These are phyloP conservation scores for Pythium vanterpoolii DNA, from an alignment of 352 stramenopile species.

Conservation along the genomic window DNA sequence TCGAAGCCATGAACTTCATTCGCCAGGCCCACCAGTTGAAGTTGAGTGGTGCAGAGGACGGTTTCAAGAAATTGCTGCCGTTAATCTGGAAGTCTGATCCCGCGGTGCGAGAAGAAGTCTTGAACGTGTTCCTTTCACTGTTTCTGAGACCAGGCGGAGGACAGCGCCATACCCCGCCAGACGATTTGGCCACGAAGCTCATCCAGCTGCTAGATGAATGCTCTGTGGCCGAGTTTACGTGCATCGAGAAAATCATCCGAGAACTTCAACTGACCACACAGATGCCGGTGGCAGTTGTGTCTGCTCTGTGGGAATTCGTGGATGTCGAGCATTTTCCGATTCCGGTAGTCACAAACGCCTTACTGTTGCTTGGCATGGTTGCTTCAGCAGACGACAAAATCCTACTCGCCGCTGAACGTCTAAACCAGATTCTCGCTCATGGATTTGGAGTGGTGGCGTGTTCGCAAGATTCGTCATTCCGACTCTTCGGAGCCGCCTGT, in stretches of 20 bases:
- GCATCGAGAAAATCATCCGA: slow-evolving; percentile 68
- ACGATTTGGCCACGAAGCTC: slow-evolving; percentile 60
- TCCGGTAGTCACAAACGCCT: slow-evolving; percentile 58
- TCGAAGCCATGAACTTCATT: slow-evolving; percentile 93
- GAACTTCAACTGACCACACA: slow-evolving; percentile 58
- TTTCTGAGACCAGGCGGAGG: slow-evolving; percentile 56
- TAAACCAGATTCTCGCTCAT: slow-evolving; percentile 49
- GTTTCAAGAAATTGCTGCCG: slow-evolving; percentile 90
- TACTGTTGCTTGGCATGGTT: slow-evolving; percentile 68
- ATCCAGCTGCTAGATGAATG: slow-evolving; percentile 76
- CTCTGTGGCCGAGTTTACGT: slow-evolving; percentile 73
- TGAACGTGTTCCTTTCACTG: slow-evolving; percentile 75
- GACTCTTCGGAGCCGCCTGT: slow-evolving; percentile 56
- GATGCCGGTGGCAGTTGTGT: slow-evolving; percentile 61
- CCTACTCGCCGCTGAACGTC: slow-evolving; percentile 56
- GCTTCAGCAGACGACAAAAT: slow-evolving; percentile 59
- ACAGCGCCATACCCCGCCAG: slow-evolving; percentile 38
- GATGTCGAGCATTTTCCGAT: slow-evolving; percentile 53
- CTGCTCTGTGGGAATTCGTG: slow-evolving; percentile 66
- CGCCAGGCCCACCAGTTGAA: slow-evolving; percentile 89
- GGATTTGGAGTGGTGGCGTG: slow-evolving; percentile 57
- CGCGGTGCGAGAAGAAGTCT: slow-evolving; percentile 88
- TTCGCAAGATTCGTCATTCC: slow-evolving; percentile 43
- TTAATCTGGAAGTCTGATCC: slow-evolving; percentile 90
- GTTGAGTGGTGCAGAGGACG: slow-evolving; percentile 83